A percentile compares a stretch with the other conserved stretches of the same genome.
These are phyloP conservation scores for Monosporascus sp. DNA, from an alignment of 2,329 filamentous ascomycete genomes.

Conservation along the genomic window DNA sequence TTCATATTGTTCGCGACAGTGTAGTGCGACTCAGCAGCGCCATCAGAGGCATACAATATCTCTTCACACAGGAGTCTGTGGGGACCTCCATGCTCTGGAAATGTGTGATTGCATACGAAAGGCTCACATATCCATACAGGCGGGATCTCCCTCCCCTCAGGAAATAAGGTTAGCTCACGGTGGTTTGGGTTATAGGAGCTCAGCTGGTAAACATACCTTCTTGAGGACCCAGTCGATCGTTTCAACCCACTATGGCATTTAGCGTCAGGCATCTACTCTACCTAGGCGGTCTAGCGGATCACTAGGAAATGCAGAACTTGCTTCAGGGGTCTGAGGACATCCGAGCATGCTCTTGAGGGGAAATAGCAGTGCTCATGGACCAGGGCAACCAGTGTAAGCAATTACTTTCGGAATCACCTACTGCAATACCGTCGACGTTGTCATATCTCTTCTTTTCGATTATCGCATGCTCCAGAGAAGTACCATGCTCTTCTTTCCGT, in stretches of 20 bases:
- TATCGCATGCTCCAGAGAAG: not conserved
- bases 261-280: too few species aligned
- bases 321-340: too few species aligned
- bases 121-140: constrained; percentile 5
- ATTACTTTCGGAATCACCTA: too few species aligned
- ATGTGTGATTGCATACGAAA: constrained; percentile 8
- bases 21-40: constrained; percentile 14
- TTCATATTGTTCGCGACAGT: not conserved
- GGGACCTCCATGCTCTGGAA: not conserved
- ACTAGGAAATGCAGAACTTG: too few species aligned
- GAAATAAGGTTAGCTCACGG: too few species aligned
- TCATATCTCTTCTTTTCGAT: too few species aligned
- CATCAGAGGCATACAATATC: constrained; percentile 12
- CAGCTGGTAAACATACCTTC: constrained; percentile 7
- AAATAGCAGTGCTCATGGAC: too few species aligned
- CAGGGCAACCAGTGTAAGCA: too few species aligned
- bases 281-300: too few species aligned
- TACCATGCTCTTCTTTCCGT: constrained; percentile 6
- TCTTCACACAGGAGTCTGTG: constrained; percentile 12
- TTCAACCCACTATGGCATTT: not conserved
- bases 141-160: constrained; percentile 1
- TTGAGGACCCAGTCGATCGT: constrained; percentile 19
- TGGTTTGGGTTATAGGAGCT: too few species aligned
- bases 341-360: too few species aligned
- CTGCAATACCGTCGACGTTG: too few species aligned